Percentiles rank a stretch among this genome's conserved stretches.
Evolutionary conservation across 1,139 yeast species (phyloP).

Genomic region (Debaryomyces sp.): DNA sequence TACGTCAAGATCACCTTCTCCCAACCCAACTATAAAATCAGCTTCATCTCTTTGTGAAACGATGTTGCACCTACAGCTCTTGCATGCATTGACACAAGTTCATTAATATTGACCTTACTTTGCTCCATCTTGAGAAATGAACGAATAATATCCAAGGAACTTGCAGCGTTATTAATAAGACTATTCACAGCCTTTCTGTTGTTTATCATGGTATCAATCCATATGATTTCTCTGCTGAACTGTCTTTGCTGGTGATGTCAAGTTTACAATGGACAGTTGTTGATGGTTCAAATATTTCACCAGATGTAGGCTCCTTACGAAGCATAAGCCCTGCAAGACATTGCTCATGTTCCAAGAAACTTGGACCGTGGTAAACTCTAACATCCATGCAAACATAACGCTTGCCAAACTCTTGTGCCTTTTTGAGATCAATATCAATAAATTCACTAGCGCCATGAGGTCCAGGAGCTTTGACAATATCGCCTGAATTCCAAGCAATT

Average conservation of each 20-base stretch:
- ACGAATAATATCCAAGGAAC: not conserved
- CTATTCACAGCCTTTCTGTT: not conserved
- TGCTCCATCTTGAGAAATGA: constrained; percentile 1
- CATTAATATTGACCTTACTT: constrained; percentile 2
- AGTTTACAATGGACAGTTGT: constrained; percentile 12
- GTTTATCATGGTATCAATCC: constrained; percentile 11
- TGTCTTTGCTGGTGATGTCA: constrained; percentile 9
- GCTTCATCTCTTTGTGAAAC: constrained; percentile 10
- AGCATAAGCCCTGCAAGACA: constrained; percentile 16
- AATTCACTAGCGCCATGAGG: constrained; percentile 16
- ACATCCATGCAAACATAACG: constrained; percentile 13
- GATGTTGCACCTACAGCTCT: constrained; percentile 10
- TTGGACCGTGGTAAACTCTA: constrained; percentile 5
- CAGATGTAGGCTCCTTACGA: constrained; percentile 7
- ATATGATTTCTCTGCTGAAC: constrained; percentile 8
- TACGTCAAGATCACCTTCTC: constrained; percentile 14
- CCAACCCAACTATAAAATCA: constrained; percentile 13
- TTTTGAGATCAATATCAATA: constrained; percentile 13
- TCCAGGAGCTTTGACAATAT: constrained; percentile 13
- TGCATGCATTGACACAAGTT: constrained; percentile 9
- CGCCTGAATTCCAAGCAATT: constrained; percentile 15
- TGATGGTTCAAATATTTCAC: constrained; percentile 14
- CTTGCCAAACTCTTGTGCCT: constrained; percentile 8
- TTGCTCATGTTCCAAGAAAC: constrained; percentile 8
- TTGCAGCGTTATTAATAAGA: not conserved